Base-by-base conservation (phyloP, 2,329 filamentous ascomycete species). In the Cytospora leucostoma region DNA sequence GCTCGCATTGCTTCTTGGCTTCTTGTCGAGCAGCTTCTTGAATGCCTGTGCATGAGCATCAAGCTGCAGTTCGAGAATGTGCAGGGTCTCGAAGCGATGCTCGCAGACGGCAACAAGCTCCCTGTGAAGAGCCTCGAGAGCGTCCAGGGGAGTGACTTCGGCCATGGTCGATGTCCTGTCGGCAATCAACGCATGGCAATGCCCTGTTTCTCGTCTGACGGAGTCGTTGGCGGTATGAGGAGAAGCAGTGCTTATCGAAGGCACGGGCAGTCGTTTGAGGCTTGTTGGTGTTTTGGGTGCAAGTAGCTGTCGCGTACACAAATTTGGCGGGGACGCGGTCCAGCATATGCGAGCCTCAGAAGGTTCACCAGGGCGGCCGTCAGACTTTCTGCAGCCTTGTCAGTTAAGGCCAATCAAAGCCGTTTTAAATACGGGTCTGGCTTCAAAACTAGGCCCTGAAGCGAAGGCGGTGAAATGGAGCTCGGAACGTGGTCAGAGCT, bases 51-150 rank as follows among this genome's bases (percentile, higher is more conserved):
- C 80, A 69, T 89, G 85, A 57, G 79, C 78, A 70, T 90, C 87
- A 55, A 98, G 81, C 73, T 86, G 84, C 63, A 89, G 81, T 68
- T 92, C 86, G 66, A 94, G 88, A 47, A 91, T 78, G 66, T 88
- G 87, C 37, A 88, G 83, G 58, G 78, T 79, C 52, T 82, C 79
- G 59, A 79, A 78, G 59, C 89, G 86, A 62, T 87, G 85, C 71
- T 95, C 88, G 67, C 86, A 85, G 70, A 95, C 83, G 63, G 89
- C 88, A 69, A 90, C 81, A 66, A 99, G 86, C 78, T 97, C 93
- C 75, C 90, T 87, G 76, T 96, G 91, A 70, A 99, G 87, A 75
- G 87, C 88, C 79, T 93, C 88, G 71, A 98, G 86, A 76, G 88
- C 86, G 73, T 89, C 88, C 73, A 96, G 83, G 72, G 84, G 86